Evolutionary conservation across 1,139 yeast species (phyloP).

Genomic region (Kluyveromyces sp.): DNA sequence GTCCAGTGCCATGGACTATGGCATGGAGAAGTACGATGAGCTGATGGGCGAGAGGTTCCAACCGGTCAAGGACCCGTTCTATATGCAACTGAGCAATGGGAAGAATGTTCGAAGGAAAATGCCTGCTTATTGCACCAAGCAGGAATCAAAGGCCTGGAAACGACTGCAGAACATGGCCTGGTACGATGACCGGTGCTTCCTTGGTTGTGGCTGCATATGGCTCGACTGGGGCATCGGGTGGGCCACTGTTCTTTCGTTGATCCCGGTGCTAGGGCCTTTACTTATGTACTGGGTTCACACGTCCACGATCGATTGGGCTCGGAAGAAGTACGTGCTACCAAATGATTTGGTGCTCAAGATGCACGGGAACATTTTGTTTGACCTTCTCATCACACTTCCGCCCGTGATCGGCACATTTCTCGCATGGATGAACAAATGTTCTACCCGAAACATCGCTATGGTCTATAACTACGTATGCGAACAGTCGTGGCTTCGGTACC

Average conservation of each 20-base stretch:
- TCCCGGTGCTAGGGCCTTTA: conserved; percentile 79
- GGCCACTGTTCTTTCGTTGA: conserved; percentile 57
- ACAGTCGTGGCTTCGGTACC: conserved; percentile 33
- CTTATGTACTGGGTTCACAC: conserved; percentile 68
- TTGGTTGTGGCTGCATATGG: conserved; percentile 68
- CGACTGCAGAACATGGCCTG: conserved; percentile 70
- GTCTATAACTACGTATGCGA: conserved; percentile 47
- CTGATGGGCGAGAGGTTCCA: conserved; percentile 28
- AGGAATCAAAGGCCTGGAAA: conserved; percentile 66
- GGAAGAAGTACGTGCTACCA: conserved; percentile 53
- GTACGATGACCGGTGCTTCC: conserved; percentile 68
- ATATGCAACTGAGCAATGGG: conserved; percentile 43
- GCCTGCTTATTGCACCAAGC: conserved; percentile 50
- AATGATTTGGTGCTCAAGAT: conserved; percentile 52
- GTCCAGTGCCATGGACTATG: conserved; percentile 10
- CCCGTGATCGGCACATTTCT: conserved; percentile 74
- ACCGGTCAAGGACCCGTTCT: conserved; percentile 52
- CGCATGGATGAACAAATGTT: conserved; percentile 76
- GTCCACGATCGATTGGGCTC: conserved; percentile 43
- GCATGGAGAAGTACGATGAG: conserved; percentile 22
- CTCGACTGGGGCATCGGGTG: conserved; percentile 72
- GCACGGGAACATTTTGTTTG: conserved; percentile 67
- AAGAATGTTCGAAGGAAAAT: conserved; percentile 47
- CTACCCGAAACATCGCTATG: conserved; percentile 82
- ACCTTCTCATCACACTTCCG: conserved; percentile 64